A percentile compares a stretch with the other conserved stretches of the same genome.
These are phyloP conservation scores for Aspergillus terreus DNA, from an alignment of 2,329 filamentous ascomycete species.

Conservation along the genomic window DNA sequence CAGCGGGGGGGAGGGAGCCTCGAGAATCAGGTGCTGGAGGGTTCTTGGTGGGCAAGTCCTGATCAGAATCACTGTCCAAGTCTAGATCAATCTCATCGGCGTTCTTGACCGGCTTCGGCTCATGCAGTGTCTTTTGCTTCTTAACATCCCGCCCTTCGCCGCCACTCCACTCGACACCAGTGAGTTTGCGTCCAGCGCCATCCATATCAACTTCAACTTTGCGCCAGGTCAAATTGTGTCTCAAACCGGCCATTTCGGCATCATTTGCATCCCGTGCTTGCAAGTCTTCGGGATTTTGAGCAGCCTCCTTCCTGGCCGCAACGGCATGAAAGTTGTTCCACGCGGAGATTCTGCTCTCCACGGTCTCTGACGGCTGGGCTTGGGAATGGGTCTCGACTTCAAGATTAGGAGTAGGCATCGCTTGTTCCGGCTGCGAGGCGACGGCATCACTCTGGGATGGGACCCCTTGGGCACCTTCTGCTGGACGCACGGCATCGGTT, in stretches of 20 bases:
- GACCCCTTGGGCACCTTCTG: not conserved
- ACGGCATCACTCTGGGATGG: not conserved
- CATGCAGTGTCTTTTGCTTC: slow-evolving; percentile 19
- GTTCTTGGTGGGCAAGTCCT: slow-evolving; percentile 10
- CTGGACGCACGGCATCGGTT: not conserved
- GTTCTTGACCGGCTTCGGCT: slow-evolving; percentile 44
- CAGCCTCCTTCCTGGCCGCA: slow-evolving; percentile 30
- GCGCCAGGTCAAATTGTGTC: slow-evolving; percentile 37
- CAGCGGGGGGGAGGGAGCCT: not conserved
- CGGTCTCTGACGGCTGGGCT: not conserved
- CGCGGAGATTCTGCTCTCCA: slow-evolving; percentile 24
- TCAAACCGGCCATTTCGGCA: slow-evolving; percentile 15
- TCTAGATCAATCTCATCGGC: slow-evolving; percentile 43
- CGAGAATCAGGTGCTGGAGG: slow-evolving; percentile 6
- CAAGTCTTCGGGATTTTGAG: slow-evolving; percentile 28
- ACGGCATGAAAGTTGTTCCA: slow-evolving; percentile 38
- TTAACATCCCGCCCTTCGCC: slow-evolving; percentile 12
- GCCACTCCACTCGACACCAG: slow-evolving; percentile 16
- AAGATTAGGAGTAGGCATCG: no score
- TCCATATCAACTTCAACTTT: slow-evolving; percentile 33
- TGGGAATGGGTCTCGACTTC: not conserved
- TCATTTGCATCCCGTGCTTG: slow-evolving; percentile 19
- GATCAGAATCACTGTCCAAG: slow-evolving; percentile 22
- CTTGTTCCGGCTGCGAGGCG: not conserved
- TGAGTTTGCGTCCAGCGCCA: slow-evolving; percentile 19